These are phyloP conservation scores for Calonectria honghensis DNA, from an alignment of 2,329 filamentous ascomycete genomes.

Conservation along the genomic window DNA sequence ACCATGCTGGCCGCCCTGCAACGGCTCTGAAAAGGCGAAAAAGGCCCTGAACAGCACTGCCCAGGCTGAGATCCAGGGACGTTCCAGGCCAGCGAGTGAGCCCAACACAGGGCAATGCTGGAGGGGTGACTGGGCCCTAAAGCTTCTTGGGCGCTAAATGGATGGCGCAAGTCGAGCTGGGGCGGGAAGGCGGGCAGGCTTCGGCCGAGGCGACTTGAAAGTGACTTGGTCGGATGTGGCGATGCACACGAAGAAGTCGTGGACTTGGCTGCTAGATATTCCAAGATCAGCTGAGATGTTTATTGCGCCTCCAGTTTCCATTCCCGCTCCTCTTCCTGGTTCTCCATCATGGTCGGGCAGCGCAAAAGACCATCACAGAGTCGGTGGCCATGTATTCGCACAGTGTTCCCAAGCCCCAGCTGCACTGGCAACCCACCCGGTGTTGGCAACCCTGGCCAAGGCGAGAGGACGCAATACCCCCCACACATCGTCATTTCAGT, in stretches of 20 bases:
- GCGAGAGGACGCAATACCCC: slow-evolving; percentile 50
- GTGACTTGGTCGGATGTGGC: slow-evolving; percentile 8
- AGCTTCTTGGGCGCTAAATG: slow-evolving; percentile 31
- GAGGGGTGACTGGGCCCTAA: slow-evolving; percentile 36
- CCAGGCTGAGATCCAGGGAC: slow-evolving; percentile 13
- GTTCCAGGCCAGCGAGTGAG: slow-evolving; percentile 19
- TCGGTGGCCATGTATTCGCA: slow-evolving; percentile 43
- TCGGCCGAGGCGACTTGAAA: slow-evolving; percentile 46
- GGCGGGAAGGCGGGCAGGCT: slow-evolving; percentile 40
- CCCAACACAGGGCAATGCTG: slow-evolving; percentile 42
- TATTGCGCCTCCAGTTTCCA: not conserved
- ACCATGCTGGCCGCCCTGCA: slow-evolving; percentile 39
- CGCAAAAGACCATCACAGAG: not conserved
- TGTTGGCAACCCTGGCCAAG: slow-evolving; percentile 48
- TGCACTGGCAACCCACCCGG: slow-evolving; percentile 55
- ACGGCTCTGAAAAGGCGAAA: slow-evolving; percentile 15
- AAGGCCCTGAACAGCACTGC: not conserved
- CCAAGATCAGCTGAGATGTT: slow-evolving; percentile 4
- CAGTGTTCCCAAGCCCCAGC: slow-evolving; percentile 47
- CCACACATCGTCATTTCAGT: slow-evolving; percentile 56
- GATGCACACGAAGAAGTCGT: slow-evolving; percentile 1
- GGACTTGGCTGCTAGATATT: slow-evolving; percentile 1
- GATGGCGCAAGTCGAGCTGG: slow-evolving; percentile 49
- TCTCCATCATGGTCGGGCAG: not conserved
- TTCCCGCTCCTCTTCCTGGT: slow-evolving; percentile 1